Conservation (phyloP, 768 basidiomycete species). For the Kwoniella europaea region DNA sequence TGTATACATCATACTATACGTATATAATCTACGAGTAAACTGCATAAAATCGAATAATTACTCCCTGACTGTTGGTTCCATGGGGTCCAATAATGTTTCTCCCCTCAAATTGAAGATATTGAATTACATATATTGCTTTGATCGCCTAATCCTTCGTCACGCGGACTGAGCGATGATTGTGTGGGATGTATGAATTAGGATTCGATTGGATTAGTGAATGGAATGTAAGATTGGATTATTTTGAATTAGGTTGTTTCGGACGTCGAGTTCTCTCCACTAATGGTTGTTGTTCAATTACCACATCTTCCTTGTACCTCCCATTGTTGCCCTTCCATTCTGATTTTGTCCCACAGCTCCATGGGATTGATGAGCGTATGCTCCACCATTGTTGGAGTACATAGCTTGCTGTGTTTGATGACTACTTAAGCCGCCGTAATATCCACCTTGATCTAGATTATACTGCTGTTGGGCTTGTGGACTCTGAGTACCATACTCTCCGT, state of each 20-base stretch:
- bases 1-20: background rate
- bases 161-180: too few relatives aligned
- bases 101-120: background rate
- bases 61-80: background rate
- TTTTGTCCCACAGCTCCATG: slow-evolving; percentile 13
- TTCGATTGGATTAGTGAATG: background rate
- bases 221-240: background rate
- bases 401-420: slow-evolving; percentile 13
- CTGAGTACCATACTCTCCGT: slow-evolving; percentile 5
- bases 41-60: background rate
- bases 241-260: too few relatives aligned
- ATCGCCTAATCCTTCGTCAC: too few relatives aligned
- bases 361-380: slow-evolving; percentile 5
- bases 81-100: background rate
- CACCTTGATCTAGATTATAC: slow-evolving; percentile 16
- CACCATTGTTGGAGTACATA: slow-evolving; percentile 11
- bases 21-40: background rate
- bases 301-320: slow-evolving; percentile 23
- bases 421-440: slow-evolving; percentile 24
- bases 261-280: background rate
- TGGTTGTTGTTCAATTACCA: slow-evolving; percentile 9
- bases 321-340: slow-evolving; percentile 12
- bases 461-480: background rate
- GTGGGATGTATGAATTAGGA: too few relatives aligned
- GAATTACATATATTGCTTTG: background rate